These are phyloP conservation scores for Avena insularis DNA, from an alignment of 176 grass and related monocot genomes.

Conservation along the genomic window DNA sequence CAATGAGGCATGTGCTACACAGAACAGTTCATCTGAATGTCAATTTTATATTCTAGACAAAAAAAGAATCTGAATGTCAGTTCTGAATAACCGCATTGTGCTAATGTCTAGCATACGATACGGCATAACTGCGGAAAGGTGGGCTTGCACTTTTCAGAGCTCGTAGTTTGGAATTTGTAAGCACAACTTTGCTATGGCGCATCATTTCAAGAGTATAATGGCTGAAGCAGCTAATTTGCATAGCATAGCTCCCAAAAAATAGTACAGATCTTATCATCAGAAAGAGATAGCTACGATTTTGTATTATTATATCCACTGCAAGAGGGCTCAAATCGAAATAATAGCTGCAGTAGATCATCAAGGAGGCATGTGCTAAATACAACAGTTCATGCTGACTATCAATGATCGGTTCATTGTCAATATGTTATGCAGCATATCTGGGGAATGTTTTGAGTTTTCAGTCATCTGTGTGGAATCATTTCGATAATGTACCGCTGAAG, in stretches of 20 bases:
- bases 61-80: neutral
- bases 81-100: neutral
- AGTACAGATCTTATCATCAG: constrained; percentile 3
- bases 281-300: neutral
- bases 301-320: neutral
- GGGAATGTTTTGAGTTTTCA: neutral
- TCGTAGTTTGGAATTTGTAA: neutral
- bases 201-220: neutral
- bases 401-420: neutral
- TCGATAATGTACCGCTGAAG: neutral
- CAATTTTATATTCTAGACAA: neutral
- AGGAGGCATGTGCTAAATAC: neutral
- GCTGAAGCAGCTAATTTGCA: neutral
- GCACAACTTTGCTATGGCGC: neutral
- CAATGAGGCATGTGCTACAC: neutral
- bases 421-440: neutral
- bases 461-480: neutral
- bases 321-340: neutral
- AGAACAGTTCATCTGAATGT: neutral
- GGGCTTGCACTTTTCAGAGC: neutral
- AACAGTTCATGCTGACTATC: neutral
- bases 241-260: neutral
- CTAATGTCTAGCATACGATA: neutral
- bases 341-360: neutral
- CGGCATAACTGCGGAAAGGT: neutral